Evolutionary conservation across 176 grass and related monocot species (phyloP), one percentile per base, ranked within the genome.

Genomic region (Oryza glaberrima): DNA sequence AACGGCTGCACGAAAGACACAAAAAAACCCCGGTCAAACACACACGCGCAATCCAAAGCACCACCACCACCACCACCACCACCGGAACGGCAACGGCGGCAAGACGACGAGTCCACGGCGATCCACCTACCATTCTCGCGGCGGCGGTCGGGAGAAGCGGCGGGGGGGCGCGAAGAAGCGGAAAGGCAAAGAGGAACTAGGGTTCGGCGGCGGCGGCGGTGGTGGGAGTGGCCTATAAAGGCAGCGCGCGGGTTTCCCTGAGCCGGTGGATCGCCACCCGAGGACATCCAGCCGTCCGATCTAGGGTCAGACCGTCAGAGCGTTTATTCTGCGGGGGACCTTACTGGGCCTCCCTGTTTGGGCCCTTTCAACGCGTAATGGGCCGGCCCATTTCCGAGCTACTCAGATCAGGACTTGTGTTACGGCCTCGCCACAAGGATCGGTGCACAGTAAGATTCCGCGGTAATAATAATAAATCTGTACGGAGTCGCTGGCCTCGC

Each of bases 111-210:
- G 2, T 11, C 11, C n/a, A 23, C n/a, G 17, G 70, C 15, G 20
- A 45, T 49, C 36, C 0, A 73, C 80, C 82, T 79, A 95, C 93
- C 93, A 95, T 95, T 79, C 34, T 85, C 17, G 77, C 77, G 64
- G 54, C 54, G 52, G 82, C 65, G 36, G 83, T 49, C 35, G 69
- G 67, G 45, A 12, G 19, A 58, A 44, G 77, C 85, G 78, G 34
- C 58, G 83, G 28, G 28, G 28, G 17, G 4, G 54, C 22, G 40
- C 41, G n/a, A 36, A 63, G n/a, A 35, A 61, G 73, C 52, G 70
- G 89, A 84, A 48, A 84, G 73, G 67, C 81, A 40, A 2, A 73
- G 40, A 65, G 35, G 19, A 48, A 6, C 49, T 85, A 85, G 86
- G 88, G 86, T 89, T 91, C 19, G 9, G 76, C 22, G 19, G 76